Base-by-base conservation (phyloP, 192 early-diverging fungal genomes). In the Entomortierella beljakovae region DNA sequence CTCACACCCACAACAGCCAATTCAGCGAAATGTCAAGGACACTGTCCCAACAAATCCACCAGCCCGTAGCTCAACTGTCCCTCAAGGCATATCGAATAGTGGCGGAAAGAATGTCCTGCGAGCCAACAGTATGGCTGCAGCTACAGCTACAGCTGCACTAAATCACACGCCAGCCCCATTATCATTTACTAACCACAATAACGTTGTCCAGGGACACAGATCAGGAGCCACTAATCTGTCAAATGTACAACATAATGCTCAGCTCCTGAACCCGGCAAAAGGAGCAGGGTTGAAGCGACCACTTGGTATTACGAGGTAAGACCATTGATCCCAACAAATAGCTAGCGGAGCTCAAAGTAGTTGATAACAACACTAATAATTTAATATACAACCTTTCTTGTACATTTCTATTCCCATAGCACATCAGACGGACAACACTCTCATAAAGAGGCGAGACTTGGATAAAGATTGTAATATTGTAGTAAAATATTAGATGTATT, bases 81-180 rank as follows among this genome's bases (percentile, higher is more conserved):
- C 46, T 28, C 28, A 46, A 3, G 1, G 2, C 6, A 6, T 54
- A 68, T n/a, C 46, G n/a, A 34, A 33, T 2, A 57, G 13, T 23
- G 28, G 25, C 1, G 35, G 28, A 18, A 43, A 16, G n/a, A 57
- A 71, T 64, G 54, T 64, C 7, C 55, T 64, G 9, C 54, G 60
- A 40, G 61, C 70, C 22, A 71, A 71, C 43, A 71, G 70, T 46
- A 18, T 63, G 48, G 67, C 67, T 35, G 60, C 70, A 10, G 15
- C 63, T 28, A 31, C n/a, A n/a, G 2, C 49, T 28, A 26, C 20
- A 25, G 26, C 64, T 3, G 15, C 42, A 35, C 37, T 26, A 1
- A 26, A 16, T 22, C 3, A 8, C 18, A 5, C 9, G 10, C 28
- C 34, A 15, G 40, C 34, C 25, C 42, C 48, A 25, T 33, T 25